These are phyloP conservation scores for Plasmodium relictum DNA, from an alignment of 169 alveolate species.

Conservation along the genomic window DNA sequence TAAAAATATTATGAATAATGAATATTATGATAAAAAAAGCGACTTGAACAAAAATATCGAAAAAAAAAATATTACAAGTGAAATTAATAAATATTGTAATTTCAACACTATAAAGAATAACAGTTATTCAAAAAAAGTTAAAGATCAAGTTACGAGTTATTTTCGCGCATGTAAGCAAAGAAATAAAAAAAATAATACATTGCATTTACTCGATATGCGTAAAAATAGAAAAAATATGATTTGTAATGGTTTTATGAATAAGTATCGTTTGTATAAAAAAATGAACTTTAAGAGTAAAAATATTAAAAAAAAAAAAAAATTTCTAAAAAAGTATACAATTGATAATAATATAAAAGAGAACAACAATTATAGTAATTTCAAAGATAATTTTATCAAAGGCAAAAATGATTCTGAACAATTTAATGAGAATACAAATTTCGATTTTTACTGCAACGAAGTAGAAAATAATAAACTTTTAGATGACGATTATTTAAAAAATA, in stretches of 20 bases:
- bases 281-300: not conserved
- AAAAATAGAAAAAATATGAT: not conserved
- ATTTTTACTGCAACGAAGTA: not conserved
- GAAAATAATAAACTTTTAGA: not conserved
- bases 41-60: not conserved
- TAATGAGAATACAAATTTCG: not conserved
- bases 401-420: not conserved
- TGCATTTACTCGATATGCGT: not conserved
- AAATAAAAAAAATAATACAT: not conserved
- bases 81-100: not conserved
- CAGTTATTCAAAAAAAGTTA: not conserved
- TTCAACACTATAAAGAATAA: not conserved
- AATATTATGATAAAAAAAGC: not conserved
- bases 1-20: not conserved
- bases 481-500: not conserved
- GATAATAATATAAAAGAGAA: not conserved
- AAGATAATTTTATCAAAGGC: not conserved
- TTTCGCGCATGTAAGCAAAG: constrained; percentile 7
- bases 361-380: not conserved
- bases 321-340: not conserved
- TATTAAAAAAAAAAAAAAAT: not conserved
- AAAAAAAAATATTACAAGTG: not conserved
- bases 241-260: not conserved
- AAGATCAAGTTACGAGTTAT: not conserved
- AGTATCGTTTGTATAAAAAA: not conserved